Conservation (phyloP, 495 filamentous ascomycete species). For the Penicillium tannophilum region DNA sequence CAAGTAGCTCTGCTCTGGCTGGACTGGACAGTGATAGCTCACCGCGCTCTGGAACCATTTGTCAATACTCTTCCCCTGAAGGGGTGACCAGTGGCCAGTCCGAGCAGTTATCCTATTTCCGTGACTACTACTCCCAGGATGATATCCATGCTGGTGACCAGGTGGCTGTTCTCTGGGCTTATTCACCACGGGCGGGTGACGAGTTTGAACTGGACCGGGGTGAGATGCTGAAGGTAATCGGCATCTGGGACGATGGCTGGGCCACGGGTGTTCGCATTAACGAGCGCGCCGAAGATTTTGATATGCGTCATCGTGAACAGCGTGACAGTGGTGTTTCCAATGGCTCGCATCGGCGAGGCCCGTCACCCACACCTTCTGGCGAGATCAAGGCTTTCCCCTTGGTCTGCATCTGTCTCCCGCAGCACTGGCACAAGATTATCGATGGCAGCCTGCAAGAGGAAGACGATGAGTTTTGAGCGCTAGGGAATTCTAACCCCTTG, state of each 20-base stretch:
- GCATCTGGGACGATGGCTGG: conserved; percentile 99
- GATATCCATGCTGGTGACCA: conserved; percentile 91
- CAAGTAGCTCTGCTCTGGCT: conserved; percentile 77
- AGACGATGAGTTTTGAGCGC: conserved; percentile 40
- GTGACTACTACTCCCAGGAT: conserved; percentile 97
- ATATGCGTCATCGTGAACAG: conserved; percentile 71
- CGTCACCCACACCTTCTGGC: conserved; percentile 69
- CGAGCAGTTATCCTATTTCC: conserved; percentile 93
- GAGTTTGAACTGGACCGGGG: conserved; percentile 94
- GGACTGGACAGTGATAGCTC: conserved; percentile 71
- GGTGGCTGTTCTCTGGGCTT: conserved; percentile 94
- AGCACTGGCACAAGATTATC: conserved; percentile 97
- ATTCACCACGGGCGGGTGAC: conserved; percentile 88
- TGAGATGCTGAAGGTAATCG: conserved; percentile 98
- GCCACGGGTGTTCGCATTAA: conserved; percentile 86
- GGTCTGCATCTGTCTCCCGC: conserved; percentile 95
- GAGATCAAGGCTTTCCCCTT: conserved; percentile 98
- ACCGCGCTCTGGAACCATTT: conserved; percentile 69
- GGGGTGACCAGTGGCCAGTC: conserved; percentile 86
- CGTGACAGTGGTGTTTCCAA: conserved; percentile 93
- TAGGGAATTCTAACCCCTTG: conserved; percentile 15
- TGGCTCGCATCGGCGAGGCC: conserved; percentile 63
- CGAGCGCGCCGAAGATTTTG: conserved; percentile 87
- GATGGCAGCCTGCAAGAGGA: conserved; percentile 59
- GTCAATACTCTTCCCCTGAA: conserved; percentile 79